These are phyloP conservation scores for Hymenoscyphus occultus DNA, from an alignment of 2,329 filamentous ascomycete species.

Conservation along the genomic window DNA sequence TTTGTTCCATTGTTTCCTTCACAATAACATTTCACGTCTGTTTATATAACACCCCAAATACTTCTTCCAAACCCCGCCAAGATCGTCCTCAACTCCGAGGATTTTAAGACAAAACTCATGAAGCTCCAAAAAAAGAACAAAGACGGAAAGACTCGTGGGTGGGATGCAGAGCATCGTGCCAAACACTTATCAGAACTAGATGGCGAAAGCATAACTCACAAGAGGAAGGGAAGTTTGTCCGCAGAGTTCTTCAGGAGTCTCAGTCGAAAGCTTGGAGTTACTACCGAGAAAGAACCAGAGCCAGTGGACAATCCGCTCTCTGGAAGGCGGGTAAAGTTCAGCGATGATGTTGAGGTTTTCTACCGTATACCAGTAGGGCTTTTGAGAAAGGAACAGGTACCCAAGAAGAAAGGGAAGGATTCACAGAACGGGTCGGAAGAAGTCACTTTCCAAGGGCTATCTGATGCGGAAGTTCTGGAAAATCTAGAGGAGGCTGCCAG, in stretches of 20 bases:
- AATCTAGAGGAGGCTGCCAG: too few relatives aligned
- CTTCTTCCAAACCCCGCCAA: not conserved
- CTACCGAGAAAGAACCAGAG: not conserved
- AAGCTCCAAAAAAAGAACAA: not conserved
- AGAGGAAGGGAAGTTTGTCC: not conserved
- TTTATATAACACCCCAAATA: not conserved
- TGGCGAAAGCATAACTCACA: not conserved
- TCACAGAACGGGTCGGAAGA: too few relatives aligned
- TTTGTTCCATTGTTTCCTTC: not conserved
- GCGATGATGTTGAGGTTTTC: not conserved
- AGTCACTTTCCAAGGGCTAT: too few relatives aligned
- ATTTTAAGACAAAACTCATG: not conserved
- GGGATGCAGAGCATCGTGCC: not conserved
- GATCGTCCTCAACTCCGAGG: not conserved
- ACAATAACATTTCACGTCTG: not conserved
- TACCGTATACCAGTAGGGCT: not conserved
- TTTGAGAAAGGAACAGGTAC: not conserved
- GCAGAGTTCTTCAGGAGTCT: not conserved
- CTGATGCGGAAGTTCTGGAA: too few relatives aligned
- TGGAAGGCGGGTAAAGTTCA: not conserved
- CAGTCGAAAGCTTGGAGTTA: not conserved
- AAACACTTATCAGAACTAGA: not conserved
- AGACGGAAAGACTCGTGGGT: not conserved
- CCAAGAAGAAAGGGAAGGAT: too few relatives aligned
- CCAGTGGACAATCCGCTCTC: not conserved